Base-by-base conservation (phyloP, 2,329 filamentous ascomycete genomes). In the Dactylellina leptospora region DNA sequence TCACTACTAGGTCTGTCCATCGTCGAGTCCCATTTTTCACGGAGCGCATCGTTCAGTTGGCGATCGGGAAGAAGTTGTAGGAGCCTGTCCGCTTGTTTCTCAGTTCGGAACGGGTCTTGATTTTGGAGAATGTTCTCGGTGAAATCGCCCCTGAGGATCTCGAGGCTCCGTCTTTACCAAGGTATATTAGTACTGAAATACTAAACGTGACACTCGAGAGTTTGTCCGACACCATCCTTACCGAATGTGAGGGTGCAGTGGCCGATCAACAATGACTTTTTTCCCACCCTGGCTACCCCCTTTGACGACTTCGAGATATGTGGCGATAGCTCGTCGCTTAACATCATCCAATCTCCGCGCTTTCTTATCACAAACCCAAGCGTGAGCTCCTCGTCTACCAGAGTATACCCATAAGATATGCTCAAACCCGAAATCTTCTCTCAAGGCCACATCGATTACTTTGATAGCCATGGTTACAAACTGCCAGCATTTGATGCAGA, bases 361-460 rank as follows among this genome's bases (percentile, higher is more conserved):
- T 64, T 89, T 88, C 78, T 90, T 91, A 79, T 99, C 95, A 79
- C 93, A 97, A 9, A 99, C 90, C 95, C 95, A 99, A 4, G 95
- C 95, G 87, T 99, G 95, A 27, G 91, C 93, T 82, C 95, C 95
- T 85, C 95, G 87, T 80, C 95, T 90, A 76, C 95, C 95, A 0
- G 95, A 99, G 81, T 99, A 99, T 4, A 99, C 93, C 95, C 95
- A 99, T 80, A 99, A 85, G 78, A 99, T 93, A 80, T 99, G 93
- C 78, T 90, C 88, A 81, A 97, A 99, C 47, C 93, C 95, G 81
- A 99, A 97, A 80, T 99, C 95, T 18, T 97, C 92, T 56, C 92
- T 85, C 76, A 99, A 81, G 0, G 93, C 92, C 10, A 86, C 84
- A 79, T 97, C 93, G 10, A 97, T 84, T 13, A 97, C 92, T 79